Evolutionary conservation across 305 asterid species (phyloP).

Genomic region (Fraxinus ornus): DNA sequence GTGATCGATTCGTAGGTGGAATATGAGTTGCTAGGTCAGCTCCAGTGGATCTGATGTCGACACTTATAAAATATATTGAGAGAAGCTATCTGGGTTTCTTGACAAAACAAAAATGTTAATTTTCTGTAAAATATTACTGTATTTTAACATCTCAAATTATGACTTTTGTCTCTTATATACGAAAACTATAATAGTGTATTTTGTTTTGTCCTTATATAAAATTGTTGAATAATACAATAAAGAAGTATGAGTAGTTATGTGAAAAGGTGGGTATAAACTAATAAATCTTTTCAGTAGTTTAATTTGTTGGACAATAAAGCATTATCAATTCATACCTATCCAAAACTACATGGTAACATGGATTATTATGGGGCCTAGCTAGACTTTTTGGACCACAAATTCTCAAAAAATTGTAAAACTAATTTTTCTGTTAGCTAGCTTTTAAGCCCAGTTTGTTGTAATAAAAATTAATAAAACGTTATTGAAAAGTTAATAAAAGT

Average conservation of each 20-base stretch:
- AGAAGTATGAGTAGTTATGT: not conserved
- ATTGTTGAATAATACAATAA: not conserved
- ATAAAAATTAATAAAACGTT: not conserved
- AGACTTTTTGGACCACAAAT: not conserved
- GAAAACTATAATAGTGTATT: not conserved
- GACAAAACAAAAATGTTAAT: not conserved
- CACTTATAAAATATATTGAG: not conserved
- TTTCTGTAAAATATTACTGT: not conserved
- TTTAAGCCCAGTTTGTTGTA: not conserved
- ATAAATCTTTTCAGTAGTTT: not conserved
- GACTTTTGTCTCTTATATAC: not conserved
- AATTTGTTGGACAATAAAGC: not conserved
- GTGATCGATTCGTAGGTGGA: not conserved
- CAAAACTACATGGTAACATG: not conserved
- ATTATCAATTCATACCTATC: not conserved
- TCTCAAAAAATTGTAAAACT: not conserved
- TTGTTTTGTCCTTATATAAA: not conserved
- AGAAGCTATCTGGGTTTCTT: not conserved
- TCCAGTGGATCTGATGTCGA: not conserved
- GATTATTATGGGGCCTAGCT: not conserved
- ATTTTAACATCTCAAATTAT: not conserved
- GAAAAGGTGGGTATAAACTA: not conserved
- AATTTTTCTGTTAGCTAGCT: not conserved
- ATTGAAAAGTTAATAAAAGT: not conserved
- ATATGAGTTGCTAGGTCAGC: not conserved